Evolutionary conservation across 23 red algal species (phyloP), one percentile per base, ranked within the genome.

Genomic region (Agarophyton chilense): DNA sequence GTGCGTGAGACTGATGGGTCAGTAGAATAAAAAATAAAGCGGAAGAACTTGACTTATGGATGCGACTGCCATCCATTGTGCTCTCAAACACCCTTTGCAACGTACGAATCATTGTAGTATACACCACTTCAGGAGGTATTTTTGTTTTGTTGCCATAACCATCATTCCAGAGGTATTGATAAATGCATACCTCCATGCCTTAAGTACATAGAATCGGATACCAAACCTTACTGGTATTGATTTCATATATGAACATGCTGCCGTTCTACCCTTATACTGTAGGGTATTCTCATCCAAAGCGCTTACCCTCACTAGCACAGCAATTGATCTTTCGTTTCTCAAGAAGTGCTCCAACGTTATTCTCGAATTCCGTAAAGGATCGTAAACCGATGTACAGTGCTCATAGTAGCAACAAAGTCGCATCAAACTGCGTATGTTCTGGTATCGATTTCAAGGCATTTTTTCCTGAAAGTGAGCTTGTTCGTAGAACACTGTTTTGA

Each of bases 181-280:
- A 54, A 4, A 77, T 7, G 44, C 72, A 33, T 50, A 51, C n/a
- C 9, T 34, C 72, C 72, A 50, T 2, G 21, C 72, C 6, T 50
- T 39, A 18, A 52, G 16, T 7, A 34, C 72, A 77, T 77, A 77
- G 43, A 77, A 77, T 31, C 72, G 72, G 50, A 77, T 77, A 29
- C 5, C 40, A n/a, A 77, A 77, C 41, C 39, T 46, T 12, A 77
- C 49, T 21, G 72, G 72, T 54, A 50, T 77, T 10, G 22, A 50
- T 50, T 49, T 77, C n/a, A 77, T 51, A 33, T 77, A 77, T 17
- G 44, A 52, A 32, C 72, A 9, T 4, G 72, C 72, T 10, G 38
- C 43, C 3, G 36, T 77, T 16, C 41, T 50, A 7, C 44, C 72
- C 28, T 77, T 77, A 25, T 39, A 77, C 25, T 39, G 36, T 52